Evolutionary conservation across 2,329 filamentous ascomycete genomes (phyloP), one percentile per base, ranked within the genome.

Genomic region (Ilyonectria sp.): DNA sequence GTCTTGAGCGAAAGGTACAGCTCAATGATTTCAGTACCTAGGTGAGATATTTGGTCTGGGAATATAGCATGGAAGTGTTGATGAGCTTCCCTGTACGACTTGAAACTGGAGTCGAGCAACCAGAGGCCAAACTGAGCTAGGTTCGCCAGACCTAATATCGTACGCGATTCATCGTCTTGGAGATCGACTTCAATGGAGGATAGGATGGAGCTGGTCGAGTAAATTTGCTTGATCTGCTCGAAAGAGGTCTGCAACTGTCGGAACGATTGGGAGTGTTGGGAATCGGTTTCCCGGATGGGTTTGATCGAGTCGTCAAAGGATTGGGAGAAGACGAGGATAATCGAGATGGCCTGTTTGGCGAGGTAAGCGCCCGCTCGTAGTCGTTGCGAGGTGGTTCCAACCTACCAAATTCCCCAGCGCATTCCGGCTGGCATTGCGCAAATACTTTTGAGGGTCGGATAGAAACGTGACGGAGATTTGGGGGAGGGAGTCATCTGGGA

Each of bases 1-100:
- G 83, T 84, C 72, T 85, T 86, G 65, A 87, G 80, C n/a, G 79
- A 81, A 21, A 87, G 74, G 52, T 84, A 83, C 2, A 87, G 71
- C 10, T 83, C 82, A 17, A 82, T 79, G 47, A 85, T 78, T 2
- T 82, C 79, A 11, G 79, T 76, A 3, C 82, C 80, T 6, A 86
- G 78, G 23, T 84, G 81, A 15, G 86, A 85, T 1, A 85, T 81
- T 57, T 82, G 80, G 54, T 82, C 80, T 58, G 84, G 81, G 67
- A 86, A 81, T 23, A 83, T 76, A 21, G 79, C 75, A n/a, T 85
- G 79, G 44, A 87, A 84, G 55, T 83, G 77, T n/a, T 82, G 78
- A 66, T 86, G 83, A 10, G 83, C 78, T 26, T 83, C 80, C n/a
- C 78, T 73, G 43, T 85, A 79, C 0, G 84, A 74, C 5, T 82